Evolutionary conservation across 1,139 yeast genomes (phyloP).

Genomic region (Pichia norvegensis): DNA sequence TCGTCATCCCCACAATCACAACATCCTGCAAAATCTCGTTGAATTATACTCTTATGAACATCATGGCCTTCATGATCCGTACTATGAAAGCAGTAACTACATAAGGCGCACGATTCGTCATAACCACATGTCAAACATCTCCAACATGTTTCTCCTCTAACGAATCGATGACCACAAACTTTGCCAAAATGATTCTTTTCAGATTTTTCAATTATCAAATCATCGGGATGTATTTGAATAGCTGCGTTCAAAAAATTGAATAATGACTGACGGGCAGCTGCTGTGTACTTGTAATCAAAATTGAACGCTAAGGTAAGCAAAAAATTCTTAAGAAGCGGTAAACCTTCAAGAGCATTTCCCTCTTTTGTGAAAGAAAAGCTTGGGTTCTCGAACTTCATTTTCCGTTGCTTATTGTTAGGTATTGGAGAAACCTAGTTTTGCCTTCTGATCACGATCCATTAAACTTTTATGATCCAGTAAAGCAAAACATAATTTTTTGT

Average conservation of each 20-base stretch:
- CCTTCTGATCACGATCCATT: too few species aligned
- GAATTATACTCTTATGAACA: conserved; percentile 64
- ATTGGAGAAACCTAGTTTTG: too few species aligned
- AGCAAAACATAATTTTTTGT: too few species aligned
- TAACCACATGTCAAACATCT: conserved; percentile 76
- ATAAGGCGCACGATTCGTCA: conserved; percentile 82
- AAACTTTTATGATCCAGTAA: too few species aligned
- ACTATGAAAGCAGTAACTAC: conserved; percentile 68
- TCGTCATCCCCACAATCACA: conserved; percentile 63
- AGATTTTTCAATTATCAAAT: conserved; percentile 19
- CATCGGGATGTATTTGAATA: conserved; percentile 19
- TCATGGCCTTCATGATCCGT: conserved; percentile 70
- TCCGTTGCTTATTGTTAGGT: too few species aligned
- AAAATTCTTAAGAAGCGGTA: conserved; percentile 1
- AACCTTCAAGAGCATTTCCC: not conserved
- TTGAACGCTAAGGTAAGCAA: conserved; percentile 21
- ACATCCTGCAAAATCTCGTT: conserved; percentile 82
- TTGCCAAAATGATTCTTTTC: conserved; percentile 51
- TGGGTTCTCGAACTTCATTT: not conserved
- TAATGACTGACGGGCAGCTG: conserved; percentile 34
- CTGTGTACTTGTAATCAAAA: conserved; percentile 32
- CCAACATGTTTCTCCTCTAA: conserved; percentile 82
- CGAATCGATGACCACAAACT: conserved; percentile 71
- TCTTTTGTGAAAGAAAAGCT: not conserved
- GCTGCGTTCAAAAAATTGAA: conserved; percentile 40